Percentiles rank a stretch among this genome's conserved stretches.
Evolutionary conservation across 495 filamentous ascomycete genomes (phyloP).

Genomic region (Aspergillus wentii): DNA sequence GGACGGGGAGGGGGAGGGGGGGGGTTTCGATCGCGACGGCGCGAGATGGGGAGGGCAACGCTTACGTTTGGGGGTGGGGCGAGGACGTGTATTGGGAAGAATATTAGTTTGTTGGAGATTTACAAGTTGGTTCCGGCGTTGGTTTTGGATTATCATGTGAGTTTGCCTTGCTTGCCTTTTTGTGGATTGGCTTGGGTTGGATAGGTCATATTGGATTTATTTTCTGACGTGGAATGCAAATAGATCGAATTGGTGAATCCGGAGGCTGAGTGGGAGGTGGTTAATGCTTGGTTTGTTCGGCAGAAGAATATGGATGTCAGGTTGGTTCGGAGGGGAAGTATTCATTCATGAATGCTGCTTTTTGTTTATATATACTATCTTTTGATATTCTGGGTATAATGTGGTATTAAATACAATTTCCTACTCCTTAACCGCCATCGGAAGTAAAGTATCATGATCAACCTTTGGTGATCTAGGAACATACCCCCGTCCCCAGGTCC

Average conservation of each 20-base stretch:
- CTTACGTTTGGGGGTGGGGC: constrained; percentile 57
- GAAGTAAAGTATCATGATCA: too few species aligned
- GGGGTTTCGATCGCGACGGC: constrained; percentile 12
- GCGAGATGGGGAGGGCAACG: constrained; percentile 10
- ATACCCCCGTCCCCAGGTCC: too few species aligned
- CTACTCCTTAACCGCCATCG: too few species aligned
- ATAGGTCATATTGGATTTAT: neutral
- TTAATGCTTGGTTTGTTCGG: constrained; percentile 30
- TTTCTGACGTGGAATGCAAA: neutral
- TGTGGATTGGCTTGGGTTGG: too few species aligned
- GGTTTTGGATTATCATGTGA: constrained; percentile 57
- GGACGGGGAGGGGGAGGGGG: constrained; percentile 41
- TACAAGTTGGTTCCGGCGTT: constrained; percentile 74
- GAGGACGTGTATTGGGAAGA: constrained; percentile 65
- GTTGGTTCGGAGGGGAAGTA: too few species aligned
- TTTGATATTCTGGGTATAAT: too few species aligned
- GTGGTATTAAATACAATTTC: too few species aligned
- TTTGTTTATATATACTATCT: too few species aligned
- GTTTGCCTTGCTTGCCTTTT: constrained; percentile 1
- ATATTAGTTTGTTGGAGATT: constrained; percentile 71
- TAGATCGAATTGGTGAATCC: constrained; percentile 24
- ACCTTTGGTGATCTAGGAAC: too few species aligned
- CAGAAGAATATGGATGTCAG: constrained; percentile 21
- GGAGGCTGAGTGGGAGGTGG: constrained; percentile 20
- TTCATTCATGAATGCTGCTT: too few species aligned